Evolutionary conservation across 176 grass and related monocot genomes (phyloP), one percentile per base, ranked within the genome.

Genomic region (Aechmea fasciata): DNA sequence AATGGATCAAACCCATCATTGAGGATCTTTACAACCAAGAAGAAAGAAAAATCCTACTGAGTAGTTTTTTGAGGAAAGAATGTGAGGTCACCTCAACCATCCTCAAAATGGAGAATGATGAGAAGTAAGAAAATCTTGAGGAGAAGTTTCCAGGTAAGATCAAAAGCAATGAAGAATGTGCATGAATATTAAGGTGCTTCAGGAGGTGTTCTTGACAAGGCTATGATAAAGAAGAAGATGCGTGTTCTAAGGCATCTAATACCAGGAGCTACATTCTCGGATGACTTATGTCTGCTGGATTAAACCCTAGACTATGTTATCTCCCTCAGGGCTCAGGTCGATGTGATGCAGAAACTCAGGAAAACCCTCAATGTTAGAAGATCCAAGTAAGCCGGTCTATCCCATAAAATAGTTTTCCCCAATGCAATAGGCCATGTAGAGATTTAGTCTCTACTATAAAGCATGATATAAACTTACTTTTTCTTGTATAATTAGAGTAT

Each of bases 241-340:
- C 75, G 49, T 22, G 78, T 77, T 71, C 55, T 92, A 25, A 84
- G 73, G 12, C 66, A 66, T 51, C 71, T 96, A 41, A 75, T 96
- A 50, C 88, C 85, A 0, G 88, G 92, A 68, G 85, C 81, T 48
- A 79, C 84, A 66, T 65, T 13, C 52, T 66, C 89, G 78, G 83
- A 87, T 57, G 81, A 74, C 74, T 83, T 66, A 74, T 82, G 81
- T 66, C 64, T 96, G 77, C 71, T 92, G 12, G 76, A 85, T 57
- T 78, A 96, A 81, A 85, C 92, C 26, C 18, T 96, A 25, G 88
- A 96, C 76, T 92, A 96, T 20, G 75, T 80, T 14, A 54, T 78
- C 70, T 87, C 79, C 0, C 86, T 96, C 8, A 82, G 76, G 73
- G 85, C 81, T 70, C 92, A 96, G 49, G 83, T 89, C 2, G 92